phyloP scores from a whole-genome alignment of 257 asterid species.

The Fraxinus cuspidata region DNA sequence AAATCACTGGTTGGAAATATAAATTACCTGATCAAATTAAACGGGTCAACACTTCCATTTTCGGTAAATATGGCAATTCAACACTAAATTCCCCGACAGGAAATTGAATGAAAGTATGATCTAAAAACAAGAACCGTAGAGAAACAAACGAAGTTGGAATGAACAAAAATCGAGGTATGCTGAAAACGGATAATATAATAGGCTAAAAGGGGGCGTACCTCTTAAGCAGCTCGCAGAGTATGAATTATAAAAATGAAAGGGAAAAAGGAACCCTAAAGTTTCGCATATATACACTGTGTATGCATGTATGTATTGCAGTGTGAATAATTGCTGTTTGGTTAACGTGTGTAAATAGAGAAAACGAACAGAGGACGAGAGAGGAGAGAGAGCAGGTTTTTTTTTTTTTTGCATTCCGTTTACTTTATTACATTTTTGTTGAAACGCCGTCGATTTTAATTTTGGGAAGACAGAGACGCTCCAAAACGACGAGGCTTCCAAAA shows the following conservation, averaged over 20 bases:
- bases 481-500: not conserved
- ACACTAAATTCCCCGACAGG: not conserved
- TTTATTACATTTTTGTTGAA: not conserved
- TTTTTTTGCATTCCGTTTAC: too few species aligned
- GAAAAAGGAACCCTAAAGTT: conserved; percentile 36
- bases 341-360: conserved; percentile 21
- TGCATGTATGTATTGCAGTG: not conserved
- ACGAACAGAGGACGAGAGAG: conserved; percentile 24
- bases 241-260: conserved; percentile 26
- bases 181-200: conserved; percentile 5
- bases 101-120: not conserved
- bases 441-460: not conserved
- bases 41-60: not conserved
- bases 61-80: not conserved
- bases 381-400: conserved; percentile 9
- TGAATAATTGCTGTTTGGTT: conserved; percentile 2
- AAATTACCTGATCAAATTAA: not conserved
- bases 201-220: conserved; percentile 31
- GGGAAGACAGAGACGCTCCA: not conserved
- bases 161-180: conserved; percentile 13
- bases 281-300: conserved; percentile 14
- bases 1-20: not conserved
- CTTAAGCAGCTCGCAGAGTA: conserved; percentile 34
- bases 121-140: conserved; percentile 14
- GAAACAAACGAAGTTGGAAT: too few species aligned